Percentiles rank a stretch among this genome's conserved stretches.
These are phyloP conservation scores for Penicillium macrosclerotiorum DNA, from an alignment of 495 filamentous ascomycete genomes.

Conservation along the genomic window DNA sequence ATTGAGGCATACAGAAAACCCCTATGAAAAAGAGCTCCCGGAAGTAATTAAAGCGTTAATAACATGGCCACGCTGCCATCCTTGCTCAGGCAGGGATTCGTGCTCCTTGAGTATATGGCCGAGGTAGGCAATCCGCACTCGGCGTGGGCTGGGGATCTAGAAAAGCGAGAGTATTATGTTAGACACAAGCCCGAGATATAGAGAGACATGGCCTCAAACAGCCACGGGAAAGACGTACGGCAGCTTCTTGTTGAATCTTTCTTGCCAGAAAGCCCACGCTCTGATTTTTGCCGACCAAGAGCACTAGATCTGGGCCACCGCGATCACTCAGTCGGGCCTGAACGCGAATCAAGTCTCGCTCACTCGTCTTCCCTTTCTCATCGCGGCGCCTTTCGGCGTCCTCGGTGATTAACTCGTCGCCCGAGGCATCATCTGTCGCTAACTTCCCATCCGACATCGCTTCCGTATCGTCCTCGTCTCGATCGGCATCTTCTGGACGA, in stretches of 20 bases:
- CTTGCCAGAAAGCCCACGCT: slow-evolving; percentile 59
- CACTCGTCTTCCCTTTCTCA: slow-evolving; percentile 59
- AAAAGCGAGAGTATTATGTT: slow-evolving; percentile 4
- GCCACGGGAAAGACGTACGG: slow-evolving; percentile 47
- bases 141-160: slow-evolving; percentile 49
- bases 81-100: slow-evolving; percentile 59
- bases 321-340: slow-evolving; percentile 68
- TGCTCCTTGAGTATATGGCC: slow-evolving; percentile 74
- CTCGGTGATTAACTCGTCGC: slow-evolving; percentile 46
- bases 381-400: slow-evolving; percentile 59
- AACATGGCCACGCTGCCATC: slow-evolving; percentile 73
- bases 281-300: slow-evolving; percentile 60
- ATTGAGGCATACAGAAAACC: not conserved
- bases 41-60: slow-evolving; percentile 76
- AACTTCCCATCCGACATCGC: slow-evolving; percentile 47
- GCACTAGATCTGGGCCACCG: slow-evolving; percentile 58
- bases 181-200: no score
- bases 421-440: slow-evolving; percentile 42
- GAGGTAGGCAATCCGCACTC: slow-evolving; percentile 71
- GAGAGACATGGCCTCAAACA: no score
- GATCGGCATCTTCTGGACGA: slow-evolving; percentile 22
- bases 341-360: slow-evolving; percentile 56
- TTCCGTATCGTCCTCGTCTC: slow-evolving; percentile 44
- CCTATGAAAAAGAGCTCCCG: slow-evolving; percentile 3
- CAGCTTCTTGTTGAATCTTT: slow-evolving; percentile 62